Base-by-base conservation (phyloP, 1,284 basidiomycete species). In the Marasmius fiardii region DNA sequence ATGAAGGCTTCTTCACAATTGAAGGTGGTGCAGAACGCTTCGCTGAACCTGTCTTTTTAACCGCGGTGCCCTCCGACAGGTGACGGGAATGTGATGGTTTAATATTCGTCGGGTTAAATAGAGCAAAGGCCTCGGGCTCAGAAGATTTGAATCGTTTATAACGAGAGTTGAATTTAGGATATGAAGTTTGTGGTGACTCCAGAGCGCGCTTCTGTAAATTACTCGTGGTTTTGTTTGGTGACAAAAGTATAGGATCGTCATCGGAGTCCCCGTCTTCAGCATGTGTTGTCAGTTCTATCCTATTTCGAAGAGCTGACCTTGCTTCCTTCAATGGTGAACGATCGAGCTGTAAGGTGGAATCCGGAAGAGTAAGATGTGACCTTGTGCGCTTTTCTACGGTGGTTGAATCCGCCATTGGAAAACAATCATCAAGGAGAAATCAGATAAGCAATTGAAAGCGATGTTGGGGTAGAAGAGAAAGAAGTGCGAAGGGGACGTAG, bases 311-410 rank as follows among this genome's bases (percentile, higher is more conserved):
- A 16, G 72, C 71, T 43, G 59, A 74, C 49, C 75, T 73, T 45
- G 81, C 81, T 60, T 73, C 69, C 65, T 82, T 82, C 66, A 83
- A 68, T 2, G 81, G 80, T 31, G 80, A 82, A 39, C 70, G 68
- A 39, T 74, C 70, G 44, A 80, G 62, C 45, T 70, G 71, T 33
- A 80, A 65, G 20, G 77, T 65, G 16, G 71, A 64, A 63, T 81
- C 74, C 26, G 77, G 71, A 21, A 80, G 66, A 18, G 71, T 68
- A 55, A 77, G 65, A 61, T 80, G 79, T 35, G 81, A 83, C 61
- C 81, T 72, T 16, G 79, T 82, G 59, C 78, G 74, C 66, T 70
- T 76, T 56, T 71, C 68, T 37, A 63, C 49, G 41, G 68, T 66
- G 33, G 62, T 59, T 26, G 21, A 41, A 43, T 43, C 51, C 7